Conservation (phyloP, 768 basidiomycete species). For the Mrakia frigida region DNA sequence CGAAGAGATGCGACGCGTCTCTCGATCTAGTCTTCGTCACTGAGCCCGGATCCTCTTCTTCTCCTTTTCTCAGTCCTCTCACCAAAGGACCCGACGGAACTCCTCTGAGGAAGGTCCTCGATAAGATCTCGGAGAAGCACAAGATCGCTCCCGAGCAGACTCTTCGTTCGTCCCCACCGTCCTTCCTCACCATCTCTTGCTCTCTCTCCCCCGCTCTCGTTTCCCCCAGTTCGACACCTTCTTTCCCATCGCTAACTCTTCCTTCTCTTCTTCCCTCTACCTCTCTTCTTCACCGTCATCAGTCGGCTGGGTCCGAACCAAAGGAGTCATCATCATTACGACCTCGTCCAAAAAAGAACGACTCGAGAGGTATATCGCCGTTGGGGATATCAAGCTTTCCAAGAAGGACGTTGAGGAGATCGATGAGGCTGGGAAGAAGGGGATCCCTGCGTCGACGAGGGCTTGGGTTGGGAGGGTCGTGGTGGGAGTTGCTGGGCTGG, state of each 20-base stretch:
- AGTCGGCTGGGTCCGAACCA: constrained; percentile 63
- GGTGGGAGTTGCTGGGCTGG: background rate
- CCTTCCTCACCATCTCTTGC: too few species aligned
- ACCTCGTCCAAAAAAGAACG: constrained; percentile 53
- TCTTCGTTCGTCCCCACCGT: constrained; percentile 44
- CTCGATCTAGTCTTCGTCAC: background rate
- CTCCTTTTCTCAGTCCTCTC: constrained; percentile 51
- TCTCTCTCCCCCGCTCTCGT: background rate
- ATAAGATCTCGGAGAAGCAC: constrained; percentile 53
- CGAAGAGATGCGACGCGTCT: too few species aligned
- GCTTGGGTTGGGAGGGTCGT: background rate
- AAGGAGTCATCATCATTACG: constrained; percentile 50
- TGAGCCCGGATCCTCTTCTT: background rate
- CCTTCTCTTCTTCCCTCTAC: background rate
- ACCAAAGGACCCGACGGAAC: constrained; percentile 56
- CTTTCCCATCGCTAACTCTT: background rate
- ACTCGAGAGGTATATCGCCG: constrained; percentile 62
- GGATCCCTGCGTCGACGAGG: constrained; percentile 6
- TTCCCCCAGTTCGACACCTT: background rate
- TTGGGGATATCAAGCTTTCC: constrained; percentile 54
- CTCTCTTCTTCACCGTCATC: background rate
- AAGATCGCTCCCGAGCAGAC: constrained; percentile 62
- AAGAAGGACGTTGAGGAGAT: constrained; percentile 43
- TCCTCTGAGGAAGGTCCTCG: constrained; percentile 57
- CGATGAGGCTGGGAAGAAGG: constrained; percentile 44